phyloP scores from a whole-genome alignment of 1,284 basidiomycete species.

The Acaromyces ingoldii region DNA sequence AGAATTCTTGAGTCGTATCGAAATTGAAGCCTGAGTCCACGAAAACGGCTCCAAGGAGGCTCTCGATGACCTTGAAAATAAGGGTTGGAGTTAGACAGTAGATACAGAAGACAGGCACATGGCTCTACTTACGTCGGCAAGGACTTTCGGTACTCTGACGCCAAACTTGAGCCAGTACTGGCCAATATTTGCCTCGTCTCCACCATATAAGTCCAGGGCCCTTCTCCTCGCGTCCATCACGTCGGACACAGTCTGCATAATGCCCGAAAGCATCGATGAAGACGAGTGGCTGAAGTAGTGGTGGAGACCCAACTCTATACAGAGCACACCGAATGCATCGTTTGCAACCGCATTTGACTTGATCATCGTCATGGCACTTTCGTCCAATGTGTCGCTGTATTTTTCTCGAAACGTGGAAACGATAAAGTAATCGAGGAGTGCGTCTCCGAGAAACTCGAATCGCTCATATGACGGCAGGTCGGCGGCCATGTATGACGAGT shows the following conservation, averaged over 20 bases:
- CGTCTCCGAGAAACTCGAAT: constrained; percentile 40
- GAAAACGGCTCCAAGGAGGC: constrained; percentile 22
- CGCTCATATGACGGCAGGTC: constrained; percentile 30
- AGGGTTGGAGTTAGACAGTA: no score
- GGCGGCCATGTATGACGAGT: constrained; percentile 19
- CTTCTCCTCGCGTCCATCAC: neutral
- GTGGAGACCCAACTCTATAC: constrained; percentile 11
- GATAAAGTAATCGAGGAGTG: constrained; percentile 27
- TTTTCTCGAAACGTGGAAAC: constrained; percentile 6
- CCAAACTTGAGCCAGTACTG: constrained; percentile 14
- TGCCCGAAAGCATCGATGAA: neutral
- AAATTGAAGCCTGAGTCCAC: constrained; percentile 29
- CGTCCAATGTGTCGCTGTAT: constrained; percentile 12
- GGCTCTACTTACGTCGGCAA: constrained; percentile 31
- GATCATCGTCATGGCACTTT: constrained; percentile 23
- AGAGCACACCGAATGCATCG: constrained; percentile 16
- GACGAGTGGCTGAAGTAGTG: constrained; percentile 13
- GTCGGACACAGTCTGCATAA: constrained; percentile 1
- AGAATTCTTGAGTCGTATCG: neutral
- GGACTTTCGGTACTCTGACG: constrained; percentile 13
- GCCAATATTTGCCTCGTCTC: neutral
- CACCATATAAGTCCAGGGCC: neutral
- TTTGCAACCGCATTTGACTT: constrained; percentile 21
- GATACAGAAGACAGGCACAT: no score
- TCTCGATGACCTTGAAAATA: no score